Evolutionary conservation across 1,284 basidiomycete species (phyloP), one percentile per base, ranked within the genome.

Genomic region (Leccinum brunneo-olivaceum): DNA sequence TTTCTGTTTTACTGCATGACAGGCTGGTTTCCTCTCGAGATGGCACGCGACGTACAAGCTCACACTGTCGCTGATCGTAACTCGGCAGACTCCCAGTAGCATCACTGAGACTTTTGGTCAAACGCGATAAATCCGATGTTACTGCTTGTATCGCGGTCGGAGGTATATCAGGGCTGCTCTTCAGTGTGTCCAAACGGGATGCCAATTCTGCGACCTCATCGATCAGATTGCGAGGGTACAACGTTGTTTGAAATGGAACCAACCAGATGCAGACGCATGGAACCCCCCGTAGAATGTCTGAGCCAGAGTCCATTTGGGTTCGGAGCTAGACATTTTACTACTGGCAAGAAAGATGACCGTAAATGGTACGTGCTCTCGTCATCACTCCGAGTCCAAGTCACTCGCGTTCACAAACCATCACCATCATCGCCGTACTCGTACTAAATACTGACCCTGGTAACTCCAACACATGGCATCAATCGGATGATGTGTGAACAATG

Each of bases 21-120:
- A 30, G 39, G 38, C 41, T 34, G 34, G 11, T 7, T 35, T 34
- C 16, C 18, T 9, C 11, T 41, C 24, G 23, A 35, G 6, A 34
- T 9, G 33, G 20, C 14, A 12, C 12, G 36, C 18, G 23, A 69
- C 80, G 48, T 52, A 88, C 87, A 52, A 68, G 61, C 53, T 85
- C 82, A 54, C 74, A 84, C 52, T 78, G 78, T 47, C 80, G 71
- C 55, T 84, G 84, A 60, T 88, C 85, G 57, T 86, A 89, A 32
- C 73, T 67, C 5, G 87, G 83, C 30, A 90, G 64, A 45, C 71
- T 76, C 3, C 72, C 68, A 6, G 74, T 76, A 6, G 79, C 81
- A 54, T 79, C 81, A 1, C 71, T 67, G 15, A 88, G 68, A 16
- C 66, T 68, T 53, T 80, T 84, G 30, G 75, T 69, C 38, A 85